Percentiles rank a stretch among this genome's conserved stretches.
These are phyloP conservation scores for Elsinoe perseae DNA, from an alignment of 2,329 filamentous ascomycete species.

Conservation along the genomic window DNA sequence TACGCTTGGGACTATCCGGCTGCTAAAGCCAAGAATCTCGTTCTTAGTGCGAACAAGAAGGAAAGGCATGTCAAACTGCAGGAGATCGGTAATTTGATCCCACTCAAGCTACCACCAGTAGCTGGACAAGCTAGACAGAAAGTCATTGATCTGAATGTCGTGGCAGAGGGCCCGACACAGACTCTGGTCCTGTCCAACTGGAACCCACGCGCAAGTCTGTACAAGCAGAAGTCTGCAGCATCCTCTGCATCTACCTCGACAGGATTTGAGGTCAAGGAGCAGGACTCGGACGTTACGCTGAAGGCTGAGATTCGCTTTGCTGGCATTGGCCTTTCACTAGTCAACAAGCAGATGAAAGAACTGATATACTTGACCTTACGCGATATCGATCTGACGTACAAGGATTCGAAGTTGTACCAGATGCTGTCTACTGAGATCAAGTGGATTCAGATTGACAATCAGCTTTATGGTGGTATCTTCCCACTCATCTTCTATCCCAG, in stretches of 20 bases:
- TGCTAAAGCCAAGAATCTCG: conserved; percentile 89
- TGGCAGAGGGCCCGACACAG: conserved; percentile 90
- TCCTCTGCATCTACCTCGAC: conserved; percentile 53
- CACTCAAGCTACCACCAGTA: conserved; percentile 74
- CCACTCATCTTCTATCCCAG: conserved; percentile 95
- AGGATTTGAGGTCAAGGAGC: conserved; percentile 89
- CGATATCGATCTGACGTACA: conserved; percentile 84
- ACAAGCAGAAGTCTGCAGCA: conserved; percentile 56
- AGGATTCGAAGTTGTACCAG: conserved; percentile 88
- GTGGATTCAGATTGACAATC: conserved; percentile 99
- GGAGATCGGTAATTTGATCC: conserved; percentile 91
- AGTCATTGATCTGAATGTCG: conserved; percentile 94
- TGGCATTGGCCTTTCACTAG: conserved; percentile 83
- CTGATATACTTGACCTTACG: conserved; percentile 88
- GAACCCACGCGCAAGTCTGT: conserved; percentile 85
- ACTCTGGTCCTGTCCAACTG: conserved; percentile 92
- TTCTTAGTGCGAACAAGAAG: conserved; percentile 69
- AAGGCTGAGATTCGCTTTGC: conserved; percentile 80
- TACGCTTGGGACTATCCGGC: conserved; percentile 99
- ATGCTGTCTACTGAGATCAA: conserved; percentile 86
- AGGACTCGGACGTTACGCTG: conserved; percentile 82
- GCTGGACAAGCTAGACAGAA: conserved; percentile 60
- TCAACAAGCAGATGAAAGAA: conserved; percentile 87
- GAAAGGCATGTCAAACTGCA: conserved; percentile 90
- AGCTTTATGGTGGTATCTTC: conserved; percentile 96